Conservation (phyloP, 768 basidiomycete species). For the Porphyrellus cyaneotinctus region DNA sequence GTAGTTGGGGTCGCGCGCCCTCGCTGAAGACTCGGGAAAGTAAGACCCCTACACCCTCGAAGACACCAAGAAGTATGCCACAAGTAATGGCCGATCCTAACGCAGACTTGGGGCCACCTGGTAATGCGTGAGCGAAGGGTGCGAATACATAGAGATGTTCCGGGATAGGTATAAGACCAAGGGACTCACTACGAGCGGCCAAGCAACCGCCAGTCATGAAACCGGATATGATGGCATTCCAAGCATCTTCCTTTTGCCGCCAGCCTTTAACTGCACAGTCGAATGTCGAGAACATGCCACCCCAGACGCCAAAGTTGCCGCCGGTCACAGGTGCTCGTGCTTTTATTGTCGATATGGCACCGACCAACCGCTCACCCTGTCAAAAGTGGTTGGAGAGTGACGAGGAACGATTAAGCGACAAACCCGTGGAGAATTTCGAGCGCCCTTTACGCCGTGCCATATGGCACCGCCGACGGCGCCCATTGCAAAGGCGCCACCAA, state of each 20-base stretch:
- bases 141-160: neutral
- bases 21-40: conserved; percentile 86
- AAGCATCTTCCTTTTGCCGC: conserved; percentile 96
- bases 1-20: conserved; percentile 72
- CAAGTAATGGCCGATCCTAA: conserved; percentile 93
- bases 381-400: neutral
- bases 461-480: conserved; percentile 96
- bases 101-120: conserved; percentile 90
- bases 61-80: conserved; percentile 91
- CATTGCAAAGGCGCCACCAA: conserved; percentile 97
- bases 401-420: conserved; percentile 23
- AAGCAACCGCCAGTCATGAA: conserved; percentile 98
- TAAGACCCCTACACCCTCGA: conserved; percentile 93
- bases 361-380: conserved; percentile 90
- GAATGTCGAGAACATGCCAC: conserved; percentile 98
- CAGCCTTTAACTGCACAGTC: conserved; percentile 97
- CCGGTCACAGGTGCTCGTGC: conserved; percentile 97
- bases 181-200: conserved; percentile 81
- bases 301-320: conserved; percentile 94
- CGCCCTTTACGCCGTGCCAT: conserved; percentile 99
- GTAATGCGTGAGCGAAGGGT: conserved; percentile 5
- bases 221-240: conserved; percentile 98
- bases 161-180: neutral
- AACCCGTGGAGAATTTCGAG: conserved; percentile 92
- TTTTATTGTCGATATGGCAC: conserved; percentile 94